phyloP scores from a whole-genome alignment of 1,284 basidiomycete species.

The Sporisorium graminicola region DNA sequence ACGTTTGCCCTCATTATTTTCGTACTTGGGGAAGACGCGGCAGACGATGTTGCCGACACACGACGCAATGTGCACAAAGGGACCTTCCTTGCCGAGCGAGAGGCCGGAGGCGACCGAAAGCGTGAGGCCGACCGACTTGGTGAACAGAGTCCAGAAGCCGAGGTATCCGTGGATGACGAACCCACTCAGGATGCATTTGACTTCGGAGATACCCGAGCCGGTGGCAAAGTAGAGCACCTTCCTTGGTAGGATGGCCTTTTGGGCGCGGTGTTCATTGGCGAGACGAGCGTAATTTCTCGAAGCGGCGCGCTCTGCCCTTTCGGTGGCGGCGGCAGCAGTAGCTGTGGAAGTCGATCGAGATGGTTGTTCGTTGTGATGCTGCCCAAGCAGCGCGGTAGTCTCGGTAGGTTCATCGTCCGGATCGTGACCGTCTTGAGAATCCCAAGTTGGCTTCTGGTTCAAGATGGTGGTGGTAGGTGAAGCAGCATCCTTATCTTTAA shows the following conservation, averaged over 20 bases:
- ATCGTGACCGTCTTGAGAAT: background rate
- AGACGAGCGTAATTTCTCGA: slow-evolving; percentile 25
- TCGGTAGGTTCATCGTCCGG: slow-evolving; percentile 19
- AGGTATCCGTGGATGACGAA: slow-evolving; percentile 98
- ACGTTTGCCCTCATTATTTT: slow-evolving; percentile 81
- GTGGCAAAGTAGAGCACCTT: slow-evolving; percentile 77
- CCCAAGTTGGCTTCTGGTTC: slow-evolving; percentile 10
- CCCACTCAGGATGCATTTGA: slow-evolving; percentile 90
- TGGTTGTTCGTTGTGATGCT: slow-evolving; percentile 13
- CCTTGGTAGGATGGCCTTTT: slow-evolving; percentile 72
- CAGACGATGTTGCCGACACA: slow-evolving; percentile 96
- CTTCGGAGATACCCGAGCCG: slow-evolving; percentile 94
- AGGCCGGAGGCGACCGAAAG: slow-evolving; percentile 73
- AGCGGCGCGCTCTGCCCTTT: slow-evolving; percentile 10
- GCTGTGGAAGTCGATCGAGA: slow-evolving; percentile 5
- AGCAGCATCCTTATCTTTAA: slow-evolving; percentile 22
- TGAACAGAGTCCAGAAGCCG: slow-evolving; percentile 87
- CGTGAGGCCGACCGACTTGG: slow-evolving; percentile 88
- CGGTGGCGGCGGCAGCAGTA: background rate
- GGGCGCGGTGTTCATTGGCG: slow-evolving; percentile 46
- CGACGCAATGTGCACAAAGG: slow-evolving; percentile 94
- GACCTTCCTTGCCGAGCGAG: slow-evolving; percentile 81
- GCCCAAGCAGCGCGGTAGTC: slow-evolving; percentile 32
- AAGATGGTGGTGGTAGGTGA: slow-evolving; percentile 15
- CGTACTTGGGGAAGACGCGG: slow-evolving; percentile 77